These are phyloP conservation scores for Rhododendron vialii DNA, from an alignment of 148 eudicot species.

Conservation along the genomic window DNA sequence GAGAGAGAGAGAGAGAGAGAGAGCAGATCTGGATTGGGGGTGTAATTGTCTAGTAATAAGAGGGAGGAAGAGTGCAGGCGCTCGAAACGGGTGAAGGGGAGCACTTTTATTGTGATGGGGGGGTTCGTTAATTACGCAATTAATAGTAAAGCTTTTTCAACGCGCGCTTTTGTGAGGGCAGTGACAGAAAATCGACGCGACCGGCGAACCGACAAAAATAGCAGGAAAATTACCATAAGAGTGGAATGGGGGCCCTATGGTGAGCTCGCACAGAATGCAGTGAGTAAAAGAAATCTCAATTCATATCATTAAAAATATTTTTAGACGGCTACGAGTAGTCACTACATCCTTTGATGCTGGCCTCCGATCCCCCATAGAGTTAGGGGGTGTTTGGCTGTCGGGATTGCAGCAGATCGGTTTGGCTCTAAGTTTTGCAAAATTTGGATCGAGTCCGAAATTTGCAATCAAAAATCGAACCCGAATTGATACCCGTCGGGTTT, in stretches of 20 bases:
- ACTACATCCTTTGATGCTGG: no score
- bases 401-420: not conserved
- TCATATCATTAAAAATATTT: no score
- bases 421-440: no score
- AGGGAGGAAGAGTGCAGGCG: not conserved
- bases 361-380: no score
- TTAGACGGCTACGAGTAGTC: no score
- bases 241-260: no score
- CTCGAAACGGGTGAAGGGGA: not conserved
- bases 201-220: not conserved
- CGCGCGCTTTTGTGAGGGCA: not conserved
- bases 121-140: not conserved
- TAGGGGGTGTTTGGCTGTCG: no score
- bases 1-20: not conserved
- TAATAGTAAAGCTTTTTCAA: not conserved
- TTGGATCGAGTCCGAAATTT: no score
- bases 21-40: not conserved
- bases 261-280: no score
- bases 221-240: not conserved
- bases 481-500: not conserved
- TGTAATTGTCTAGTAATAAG: not conserved
- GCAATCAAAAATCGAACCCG: not conserved
- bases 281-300: no score
- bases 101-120: not conserved
- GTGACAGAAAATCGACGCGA: not conserved